Base-by-base conservation (phyloP, 176 grass and related monocot genomes). In the Poa annua region DNA sequence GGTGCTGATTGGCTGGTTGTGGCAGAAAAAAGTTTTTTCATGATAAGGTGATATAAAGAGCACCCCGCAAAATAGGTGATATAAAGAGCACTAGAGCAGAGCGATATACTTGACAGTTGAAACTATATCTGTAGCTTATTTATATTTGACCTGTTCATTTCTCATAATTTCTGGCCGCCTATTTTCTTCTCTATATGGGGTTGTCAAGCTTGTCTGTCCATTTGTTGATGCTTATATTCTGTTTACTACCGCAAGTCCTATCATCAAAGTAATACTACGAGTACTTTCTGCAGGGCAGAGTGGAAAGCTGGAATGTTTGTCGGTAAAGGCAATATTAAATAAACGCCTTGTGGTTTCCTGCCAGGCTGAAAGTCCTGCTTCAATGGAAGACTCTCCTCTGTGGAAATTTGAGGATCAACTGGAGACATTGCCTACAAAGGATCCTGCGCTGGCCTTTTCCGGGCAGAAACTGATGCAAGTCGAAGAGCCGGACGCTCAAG, bases 221-320 rank as follows among this genome's bases (percentile, higher is more conserved):
- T 84, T 60, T 76, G 39, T 60, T 76, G 26, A 66, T 79, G 16
- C 39, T 89, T 4, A 83, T 73, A 65, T 57, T 71, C 11, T 47
- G 54, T 57, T 77, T 73, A 50, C 59, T 76, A 56, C 7, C 49
- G 32, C n/a, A 22, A 78, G 59, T 78, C 52, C 8, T 65, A 86
- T 32, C 55, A 50, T 52, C 4, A 9, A 86, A 74, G 64, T 85
- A 72, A 84, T 65, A 88, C 69, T 66, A 56, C 44, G 44, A 77
- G 34, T 89, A 49, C 20, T 10, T 89, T 89, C 49, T 92, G 82
- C 96, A 99, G 96, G 91, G 75, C 87, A 99, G 75, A 94, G 96
- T 75, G 96, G 93, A 89, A 99, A 99, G 75, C 85, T 99, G 61
- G 96, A 99, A 74, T 99, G 96, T 80, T 92, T 93, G 64, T 87